phyloP scores from a whole-genome alignment of 2,329 filamentous ascomycete genomes.

The Hymenoscyphus occultus region DNA sequence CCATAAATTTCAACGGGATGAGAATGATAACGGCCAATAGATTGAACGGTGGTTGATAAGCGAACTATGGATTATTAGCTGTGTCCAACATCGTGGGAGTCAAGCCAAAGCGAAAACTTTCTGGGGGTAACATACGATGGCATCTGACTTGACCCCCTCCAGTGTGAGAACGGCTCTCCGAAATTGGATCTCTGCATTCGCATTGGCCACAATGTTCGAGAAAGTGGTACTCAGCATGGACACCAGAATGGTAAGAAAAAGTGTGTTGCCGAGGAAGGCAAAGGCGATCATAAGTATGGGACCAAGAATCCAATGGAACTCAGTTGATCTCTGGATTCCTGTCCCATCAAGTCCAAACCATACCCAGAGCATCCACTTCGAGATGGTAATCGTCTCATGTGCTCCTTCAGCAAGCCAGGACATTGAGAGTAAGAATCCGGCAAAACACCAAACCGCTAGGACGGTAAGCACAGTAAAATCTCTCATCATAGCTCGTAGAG shows the following conservation, averaged over 20 bases:
- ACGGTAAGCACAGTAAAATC: slow-evolving; percentile 77
- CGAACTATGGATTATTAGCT: slow-evolving; percentile 21
- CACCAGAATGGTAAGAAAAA: slow-evolving; percentile 85
- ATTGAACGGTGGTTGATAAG: slow-evolving; percentile 71
- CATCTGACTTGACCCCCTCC: slow-evolving; percentile 81
- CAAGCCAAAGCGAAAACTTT: background rate
- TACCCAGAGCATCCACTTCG: slow-evolving; percentile 90
- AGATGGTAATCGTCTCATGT: slow-evolving; percentile 65
- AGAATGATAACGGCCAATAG: slow-evolving; percentile 72
- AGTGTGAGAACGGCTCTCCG: slow-evolving; percentile 77
- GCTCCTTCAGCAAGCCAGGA: slow-evolving; percentile 70
- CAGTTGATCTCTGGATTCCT: slow-evolving; percentile 53
- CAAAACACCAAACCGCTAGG: slow-evolving; percentile 78
- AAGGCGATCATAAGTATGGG: slow-evolving; percentile 79
- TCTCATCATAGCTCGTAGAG: slow-evolving; percentile 78
- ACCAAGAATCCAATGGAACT: slow-evolving; percentile 77
- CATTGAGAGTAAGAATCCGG: slow-evolving; percentile 75
- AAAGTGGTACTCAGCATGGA: slow-evolving; percentile 86
- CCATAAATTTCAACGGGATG: slow-evolving; percentile 72
- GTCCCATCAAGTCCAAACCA: slow-evolving; percentile 79
- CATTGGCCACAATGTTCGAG: slow-evolving; percentile 71
- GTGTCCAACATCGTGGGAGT: background rate
- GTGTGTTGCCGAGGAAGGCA: slow-evolving; percentile 80
- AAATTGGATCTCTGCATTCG: slow-evolving; percentile 80
- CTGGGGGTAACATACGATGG: slow-evolving; percentile 44